phyloP scores from a whole-genome alignment of 441 rosid genomes.

The Viola pubescens region DNA sequence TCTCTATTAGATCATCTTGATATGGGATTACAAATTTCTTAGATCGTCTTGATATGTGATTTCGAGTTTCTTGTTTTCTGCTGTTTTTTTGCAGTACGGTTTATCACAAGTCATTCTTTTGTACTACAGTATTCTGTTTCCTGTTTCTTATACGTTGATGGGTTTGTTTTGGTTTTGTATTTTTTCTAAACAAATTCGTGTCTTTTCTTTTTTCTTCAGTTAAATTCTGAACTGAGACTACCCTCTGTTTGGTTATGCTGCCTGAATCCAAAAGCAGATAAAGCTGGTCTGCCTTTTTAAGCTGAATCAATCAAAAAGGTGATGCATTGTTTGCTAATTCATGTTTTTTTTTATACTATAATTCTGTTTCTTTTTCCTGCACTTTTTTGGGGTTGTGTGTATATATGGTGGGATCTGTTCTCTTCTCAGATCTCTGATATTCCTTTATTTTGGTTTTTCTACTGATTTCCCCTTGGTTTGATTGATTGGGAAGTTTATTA shows the following conservation, averaged over 20 bases:
- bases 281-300: not conserved
- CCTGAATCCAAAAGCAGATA: conserved; percentile 12
- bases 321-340: not conserved
- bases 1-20: too few species aligned
- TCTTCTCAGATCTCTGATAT: conserved; percentile 22
- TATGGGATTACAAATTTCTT: too few species aligned
- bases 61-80: too few species aligned
- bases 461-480: not conserved
- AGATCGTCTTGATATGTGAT: too few species aligned
- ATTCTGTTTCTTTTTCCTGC: not conserved
- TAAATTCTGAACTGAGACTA: too few species aligned
- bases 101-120: too few species aligned
- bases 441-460: conserved; percentile 29
- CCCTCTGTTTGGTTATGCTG: conserved; percentile 9
- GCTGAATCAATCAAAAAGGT: conserved; percentile 16
- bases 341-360: conserved; percentile 7
- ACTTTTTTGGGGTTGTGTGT: conserved; percentile 3
- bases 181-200: not conserved
- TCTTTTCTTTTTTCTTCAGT: too few species aligned
- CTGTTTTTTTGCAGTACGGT: too few species aligned
- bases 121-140: too few species aligned
- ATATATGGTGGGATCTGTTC: conserved; percentile 36
- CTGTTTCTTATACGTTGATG: not conserved
- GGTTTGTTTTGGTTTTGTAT: not conserved
- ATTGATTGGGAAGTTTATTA: conserved; percentile 8